Percentiles rank a stretch among this genome's conserved stretches.
Evolutionary conservation across 106 monocot species (phyloP).

Genomic region (Dioscorea dumetorum): DNA sequence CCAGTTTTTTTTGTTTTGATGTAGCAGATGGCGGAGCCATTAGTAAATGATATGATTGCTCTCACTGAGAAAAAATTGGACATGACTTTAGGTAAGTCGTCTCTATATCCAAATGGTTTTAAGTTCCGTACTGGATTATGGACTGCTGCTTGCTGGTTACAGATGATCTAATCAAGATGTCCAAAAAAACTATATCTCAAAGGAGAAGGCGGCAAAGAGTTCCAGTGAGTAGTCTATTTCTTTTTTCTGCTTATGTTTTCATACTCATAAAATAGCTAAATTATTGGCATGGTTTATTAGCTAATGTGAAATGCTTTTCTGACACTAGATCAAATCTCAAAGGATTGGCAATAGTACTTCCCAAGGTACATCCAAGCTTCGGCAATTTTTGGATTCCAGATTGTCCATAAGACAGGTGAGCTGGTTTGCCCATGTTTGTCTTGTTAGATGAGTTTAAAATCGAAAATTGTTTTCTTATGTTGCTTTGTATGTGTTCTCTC

Average conservation of each 20-base stretch:
- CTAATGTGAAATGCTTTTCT: no score
- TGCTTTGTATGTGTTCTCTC: background rate
- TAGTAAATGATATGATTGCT: conserved; percentile 40
- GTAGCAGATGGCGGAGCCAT: conserved; percentile 42
- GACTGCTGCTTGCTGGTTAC: background rate
- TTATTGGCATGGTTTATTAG: no score
- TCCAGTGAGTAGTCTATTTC: conserved; percentile 32
- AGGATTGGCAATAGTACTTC: conserved; percentile 41
- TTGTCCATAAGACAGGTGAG: conserved; percentile 77
- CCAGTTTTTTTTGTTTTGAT: no score
- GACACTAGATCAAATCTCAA: conserved; percentile 51
- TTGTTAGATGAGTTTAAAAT: no score
- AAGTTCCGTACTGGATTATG: background rate
- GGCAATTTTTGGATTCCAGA: conserved; percentile 66
- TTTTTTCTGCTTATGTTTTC: no score
- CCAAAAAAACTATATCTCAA: conserved; percentile 46
- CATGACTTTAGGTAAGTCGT: conserved; percentile 54
- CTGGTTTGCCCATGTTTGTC: background rate
- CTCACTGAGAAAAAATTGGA: conserved; percentile 75
- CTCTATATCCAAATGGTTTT: background rate
- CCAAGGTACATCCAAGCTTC: conserved; percentile 38
- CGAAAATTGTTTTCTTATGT: background rate
- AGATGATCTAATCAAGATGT: conserved; percentile 99
- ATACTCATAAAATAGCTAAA: background rate
- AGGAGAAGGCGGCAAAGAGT: conserved; percentile 47